A percentile compares a stretch with the other conserved stretches of the same genome.
Evolutionary conservation across 352 stramenopile species (phyloP).

Genomic region (Phytophthora pisi): DNA sequence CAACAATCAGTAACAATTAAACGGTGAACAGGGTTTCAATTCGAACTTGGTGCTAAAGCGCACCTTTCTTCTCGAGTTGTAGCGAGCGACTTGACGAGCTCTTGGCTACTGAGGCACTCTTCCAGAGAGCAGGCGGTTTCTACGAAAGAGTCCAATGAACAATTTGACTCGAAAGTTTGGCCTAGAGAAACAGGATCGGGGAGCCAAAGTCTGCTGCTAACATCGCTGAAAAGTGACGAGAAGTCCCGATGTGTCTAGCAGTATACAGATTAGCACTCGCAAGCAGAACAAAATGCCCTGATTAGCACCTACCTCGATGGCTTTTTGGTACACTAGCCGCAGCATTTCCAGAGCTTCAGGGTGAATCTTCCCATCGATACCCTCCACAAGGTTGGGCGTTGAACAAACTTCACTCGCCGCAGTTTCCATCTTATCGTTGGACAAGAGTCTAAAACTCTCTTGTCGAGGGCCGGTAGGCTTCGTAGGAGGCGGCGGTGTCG

Average conservation of each 20-base stretch:
- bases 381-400: background rate
- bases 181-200: background rate
- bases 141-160: constrained; percentile 12
- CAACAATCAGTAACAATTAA: background rate
- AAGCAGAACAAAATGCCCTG: background rate
- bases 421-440: background rate
- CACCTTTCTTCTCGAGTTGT: constrained; percentile 30
- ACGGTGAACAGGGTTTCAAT: background rate
- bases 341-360: constrained; percentile 12
- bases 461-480: background rate
- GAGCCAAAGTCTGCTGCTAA: constrained; percentile 12
- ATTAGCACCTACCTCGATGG: constrained; percentile 12
- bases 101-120: constrained; percentile 7
- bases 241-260: constrained; percentile 8
- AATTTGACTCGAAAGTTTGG: background rate
- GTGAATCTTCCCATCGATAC: background rate
- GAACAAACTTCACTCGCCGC: background rate
- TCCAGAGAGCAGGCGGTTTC: constrained; percentile 19
- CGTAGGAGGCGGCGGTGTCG: constrained; percentile 15
- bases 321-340: constrained; percentile 12
- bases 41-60: background rate
- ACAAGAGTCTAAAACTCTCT: background rate
- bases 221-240: background rate
- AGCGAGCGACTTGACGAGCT: constrained; percentile 16
- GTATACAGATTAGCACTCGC: background rate